Conservation (phyloP, 306 rosid species). For the Trichosanthes truncata region DNA sequence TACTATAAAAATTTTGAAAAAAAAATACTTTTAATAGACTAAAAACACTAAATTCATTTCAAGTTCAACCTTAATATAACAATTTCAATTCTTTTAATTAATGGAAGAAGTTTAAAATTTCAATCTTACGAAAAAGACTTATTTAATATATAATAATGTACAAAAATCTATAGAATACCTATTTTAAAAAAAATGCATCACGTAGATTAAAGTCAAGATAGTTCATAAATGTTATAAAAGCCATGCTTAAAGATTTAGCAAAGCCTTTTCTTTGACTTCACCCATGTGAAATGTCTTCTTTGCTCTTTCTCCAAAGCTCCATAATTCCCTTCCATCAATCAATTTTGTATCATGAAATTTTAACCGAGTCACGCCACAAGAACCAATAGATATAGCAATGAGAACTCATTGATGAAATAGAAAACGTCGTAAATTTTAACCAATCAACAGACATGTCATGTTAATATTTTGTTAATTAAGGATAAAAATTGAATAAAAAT, state of each 20-base stretch:
- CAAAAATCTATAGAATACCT: not conserved
- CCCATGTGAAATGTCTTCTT: not conserved
- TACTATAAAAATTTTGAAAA: too few species aligned
- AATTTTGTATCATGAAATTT: not conserved
- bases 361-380: not conserved
- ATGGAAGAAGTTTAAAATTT: too few species aligned
- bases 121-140: not conserved
- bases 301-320: not conserved
- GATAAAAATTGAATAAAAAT: too few species aligned
- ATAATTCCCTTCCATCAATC: not conserved
- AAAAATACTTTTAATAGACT: too few species aligned
- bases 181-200: not conserved
- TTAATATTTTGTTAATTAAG: too few species aligned
- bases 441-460: not conserved
- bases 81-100: too few species aligned
- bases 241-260: constrained; percentile 2
- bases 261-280: not conserved
- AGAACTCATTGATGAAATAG: too few species aligned
- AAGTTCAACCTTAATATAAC: too few species aligned
- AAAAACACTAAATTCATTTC: too few species aligned
- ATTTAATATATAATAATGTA: not conserved
- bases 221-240: constrained; percentile 4
- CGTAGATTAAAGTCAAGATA: not conserved
- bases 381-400: too few species aligned
- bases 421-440: too few species aligned